Base-by-base conservation (phyloP, 257 asterid species). In the Primulina tabacum region DNA sequence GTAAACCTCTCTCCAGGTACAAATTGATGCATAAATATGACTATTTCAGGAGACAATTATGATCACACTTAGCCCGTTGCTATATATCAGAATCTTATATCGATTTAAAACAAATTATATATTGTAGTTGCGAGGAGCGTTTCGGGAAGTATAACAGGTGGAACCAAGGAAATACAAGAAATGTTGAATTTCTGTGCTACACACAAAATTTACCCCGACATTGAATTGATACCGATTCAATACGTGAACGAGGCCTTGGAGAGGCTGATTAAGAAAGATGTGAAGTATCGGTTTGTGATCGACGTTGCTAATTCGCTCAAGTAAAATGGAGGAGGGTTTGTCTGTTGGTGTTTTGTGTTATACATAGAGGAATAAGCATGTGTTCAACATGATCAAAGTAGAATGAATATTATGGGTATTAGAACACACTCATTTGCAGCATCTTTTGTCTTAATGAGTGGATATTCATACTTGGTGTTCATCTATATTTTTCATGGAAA, bases 141-240 rank as follows among this genome's bases (percentile, higher is more conserved):
- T 58, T 6, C 88, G 0, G 99, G 99, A 65, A 89, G 97, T 63
- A 0, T 81, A 62, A 82, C 95, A 2, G 99, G 99, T 28, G 99
- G 99, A 74, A 86, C 89, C 4, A 90, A 81, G 52, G 84, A 71
- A 78, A 90, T 87, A 4, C 94, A 83, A 75, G 97, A 93, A 76
- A 86, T 93, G 97, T 73, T 93, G 86, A 89, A 82, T 8, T 93
- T 93, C 69, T 93, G 97, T 75, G 96, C 96, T 71, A 21, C 84
- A 16, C 84, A 87, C 86, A 90, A 85, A 77, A 86, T 93, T 47
- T 90, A 90, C 76, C 97, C 99, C 2, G 88, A 89, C 4, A 81
- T 89, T 32, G 98, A 89, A 80, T 1, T 80, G 70, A 75, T 90
- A 21, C 90, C 94, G 5, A 89, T 93, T 26, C 82, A 90, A 28